Conservation (phyloP, 352 stramenopile genomes). For the Phytophthora vignae region DNA sequence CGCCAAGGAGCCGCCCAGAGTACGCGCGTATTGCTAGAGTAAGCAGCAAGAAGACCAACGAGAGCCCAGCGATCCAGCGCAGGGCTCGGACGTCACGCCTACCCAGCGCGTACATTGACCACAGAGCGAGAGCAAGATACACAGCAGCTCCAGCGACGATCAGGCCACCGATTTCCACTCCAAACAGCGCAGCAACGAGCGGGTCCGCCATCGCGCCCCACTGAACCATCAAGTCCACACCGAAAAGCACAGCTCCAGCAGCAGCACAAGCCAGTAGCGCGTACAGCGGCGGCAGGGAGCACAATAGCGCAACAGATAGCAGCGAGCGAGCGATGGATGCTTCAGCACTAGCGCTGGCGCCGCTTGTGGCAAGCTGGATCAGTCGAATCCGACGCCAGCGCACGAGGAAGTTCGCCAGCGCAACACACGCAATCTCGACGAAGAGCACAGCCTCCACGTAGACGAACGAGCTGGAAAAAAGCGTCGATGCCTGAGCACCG, state of each 20-base stretch:
- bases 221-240: slow-evolving; percentile 52
- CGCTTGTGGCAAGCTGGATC: slow-evolving; percentile 39
- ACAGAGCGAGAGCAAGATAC: slow-evolving; percentile 42
- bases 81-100: slow-evolving; percentile 42
- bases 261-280: slow-evolving; percentile 35
- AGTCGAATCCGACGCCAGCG: slow-evolving; percentile 56
- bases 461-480: slow-evolving; percentile 50
- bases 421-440: slow-evolving; percentile 45
- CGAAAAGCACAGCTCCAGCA: slow-evolving; percentile 40
- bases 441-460: slow-evolving; percentile 49
- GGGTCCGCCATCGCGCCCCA: slow-evolving; percentile 46
- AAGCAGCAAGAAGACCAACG: slow-evolving; percentile 41
- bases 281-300: slow-evolving; percentile 49
- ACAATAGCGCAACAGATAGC: slow-evolving; percentile 44
- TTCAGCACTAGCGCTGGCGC: slow-evolving; percentile 21
- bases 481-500: slow-evolving; percentile 23
- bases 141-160: slow-evolving; percentile 20
- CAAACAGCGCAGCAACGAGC: slow-evolving; percentile 47
- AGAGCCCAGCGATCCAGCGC: slow-evolving; percentile 42
- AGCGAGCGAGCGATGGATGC: slow-evolving; percentile 42
- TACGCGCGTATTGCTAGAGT: slow-evolving; percentile 42
- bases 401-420: slow-evolving; percentile 57
- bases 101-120: slow-evolving; percentile 36
- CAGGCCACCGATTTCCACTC: slow-evolving; percentile 45
- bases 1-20: slow-evolving; percentile 35